phyloP scores from a whole-genome alignment of 2,329 filamentous ascomycete species.

The Dactylellina drechsleri region DNA sequence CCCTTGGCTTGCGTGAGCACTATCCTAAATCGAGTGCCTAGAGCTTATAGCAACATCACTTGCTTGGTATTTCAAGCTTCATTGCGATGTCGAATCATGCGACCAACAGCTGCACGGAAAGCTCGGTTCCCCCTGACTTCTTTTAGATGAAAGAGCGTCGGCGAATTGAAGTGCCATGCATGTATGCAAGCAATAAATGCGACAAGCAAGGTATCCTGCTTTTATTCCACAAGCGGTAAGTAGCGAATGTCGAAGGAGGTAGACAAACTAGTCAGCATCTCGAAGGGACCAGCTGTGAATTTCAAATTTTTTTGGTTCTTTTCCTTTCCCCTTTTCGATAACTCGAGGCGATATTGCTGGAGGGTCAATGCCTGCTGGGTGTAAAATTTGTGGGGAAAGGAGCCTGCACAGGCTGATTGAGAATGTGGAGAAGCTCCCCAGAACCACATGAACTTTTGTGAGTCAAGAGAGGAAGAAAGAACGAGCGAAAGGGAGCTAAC shows the following conservation, averaged over 20 bases:
- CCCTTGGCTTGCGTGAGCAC: constrained; percentile 18
- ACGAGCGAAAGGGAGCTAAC: too few species aligned
- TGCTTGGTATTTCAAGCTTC: too few species aligned
- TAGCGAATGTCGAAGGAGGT: neutral
- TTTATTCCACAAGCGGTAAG: neutral
- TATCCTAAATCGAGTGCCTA: constrained; percentile 12
- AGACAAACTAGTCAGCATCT: neutral
- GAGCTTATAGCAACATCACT: constrained; percentile 4
- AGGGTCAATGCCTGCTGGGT: neutral
- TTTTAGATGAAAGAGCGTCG: neutral
- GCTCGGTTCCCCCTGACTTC: constrained; percentile 16
- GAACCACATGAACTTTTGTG: neutral
- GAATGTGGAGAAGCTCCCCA: neutral
- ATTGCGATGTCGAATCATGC: too few species aligned
- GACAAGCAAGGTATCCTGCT: constrained; percentile 1
- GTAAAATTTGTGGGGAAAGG: constrained; percentile 8
- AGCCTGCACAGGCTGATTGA: neutral
- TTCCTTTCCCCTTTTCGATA: constrained; percentile 8
- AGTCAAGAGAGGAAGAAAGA: neutral
- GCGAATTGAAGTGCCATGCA: neutral
- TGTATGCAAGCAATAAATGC: constrained; percentile 1
- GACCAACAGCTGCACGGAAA: constrained; percentile 3
- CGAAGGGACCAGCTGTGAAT: constrained; percentile 2
- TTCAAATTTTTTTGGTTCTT: neutral
- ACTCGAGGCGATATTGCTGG: constrained; percentile 10